Evolutionary conservation across 768 basidiomycete species (phyloP), one percentile per base, ranked within the genome.

Genomic region (Boletus reticulatus): DNA sequence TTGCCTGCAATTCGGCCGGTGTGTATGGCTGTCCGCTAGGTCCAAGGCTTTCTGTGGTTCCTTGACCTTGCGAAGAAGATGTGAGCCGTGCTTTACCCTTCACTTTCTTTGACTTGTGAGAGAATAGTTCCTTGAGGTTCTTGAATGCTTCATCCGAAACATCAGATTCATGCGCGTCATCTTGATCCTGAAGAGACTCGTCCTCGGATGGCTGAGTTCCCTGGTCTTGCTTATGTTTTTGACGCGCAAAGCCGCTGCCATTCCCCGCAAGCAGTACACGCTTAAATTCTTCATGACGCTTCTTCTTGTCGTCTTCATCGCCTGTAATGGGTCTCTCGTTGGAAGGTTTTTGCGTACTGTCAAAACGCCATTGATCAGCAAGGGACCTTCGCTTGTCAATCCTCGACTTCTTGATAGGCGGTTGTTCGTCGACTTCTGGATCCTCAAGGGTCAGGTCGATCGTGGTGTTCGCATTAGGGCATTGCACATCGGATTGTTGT

Each of bases 21-120:
- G 92, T 93, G 59, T 85, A 93, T 11, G 84, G 48, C 66, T 86
- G 66, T 0, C 89, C 91, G 56, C 83, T 80, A 1, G 89, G 87
- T 2, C 90, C 91, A 22, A 87, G 57, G 10, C 37, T 55, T 55
- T 78, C 78, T 29, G 72, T 71, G 4, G 55, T 61, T 52, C 73
- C 75, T 61, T 77, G 81, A 22, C 51, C 55, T 54, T 58, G 69
- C 13, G 41, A 60, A 17, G 48, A 67, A 43, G 45, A 58, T 56
- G 67, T 70, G 41, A 59, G 57, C 39, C 61, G 73, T 48, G 66
- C 54, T 55, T 76, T 80, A 52, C 62, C 65, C 63, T 75, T 79
- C 19, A 57, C 60, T 49, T 76, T 76, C n/a, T 32, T 47, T 12
- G 62, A 13, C 53, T 70, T 73, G 50, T 71, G 63, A 6, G 76